A percentile compares a stretch with the other conserved stretches of the same genome.
Conservation (phyloP, 495 filamentous ascomycete genomes). For the Cryomyces minteri region DNA sequence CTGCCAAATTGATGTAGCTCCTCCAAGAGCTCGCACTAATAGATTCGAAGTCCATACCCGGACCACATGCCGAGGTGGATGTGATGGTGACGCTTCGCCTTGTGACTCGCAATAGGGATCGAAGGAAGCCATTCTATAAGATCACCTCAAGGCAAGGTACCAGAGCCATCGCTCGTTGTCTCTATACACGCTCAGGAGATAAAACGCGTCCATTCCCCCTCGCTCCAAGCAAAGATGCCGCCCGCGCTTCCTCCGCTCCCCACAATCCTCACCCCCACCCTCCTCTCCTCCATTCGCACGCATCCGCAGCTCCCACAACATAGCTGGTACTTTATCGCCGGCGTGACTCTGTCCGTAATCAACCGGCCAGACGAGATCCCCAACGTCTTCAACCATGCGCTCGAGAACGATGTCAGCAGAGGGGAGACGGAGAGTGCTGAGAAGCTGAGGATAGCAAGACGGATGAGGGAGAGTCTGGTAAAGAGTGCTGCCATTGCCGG, state of each 20-base stretch:
- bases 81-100: too few relatives aligned
- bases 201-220: too few relatives aligned
- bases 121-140: too few relatives aligned
- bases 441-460: constrained; percentile 25
- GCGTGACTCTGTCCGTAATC: constrained; percentile 28
- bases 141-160: too few relatives aligned
- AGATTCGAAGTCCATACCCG: too few relatives aligned
- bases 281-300: constrained; percentile 27
- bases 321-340: constrained; percentile 35
- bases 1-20: too few relatives aligned
- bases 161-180: too few relatives aligned
- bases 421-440: constrained; percentile 17
- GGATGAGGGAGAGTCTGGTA: constrained; percentile 34
- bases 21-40: too few relatives aligned
- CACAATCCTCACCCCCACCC: constrained; percentile 9
- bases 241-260: neutral
- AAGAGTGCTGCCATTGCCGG: constrained; percentile 32
- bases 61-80: too few relatives aligned
- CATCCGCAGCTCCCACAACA: constrained; percentile 26
- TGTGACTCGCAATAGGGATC: too few relatives aligned
- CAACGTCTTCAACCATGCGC: constrained; percentile 26
- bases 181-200: too few relatives aligned
- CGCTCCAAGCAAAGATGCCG: neutral
- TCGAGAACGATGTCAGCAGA: constrained; percentile 14
- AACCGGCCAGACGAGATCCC: constrained; percentile 36